A percentile compares a stretch with the other conserved stretches of the same genome.
phyloP scores from a whole-genome alignment of 148 eudicot species.

The Cornus controversa region DNA sequence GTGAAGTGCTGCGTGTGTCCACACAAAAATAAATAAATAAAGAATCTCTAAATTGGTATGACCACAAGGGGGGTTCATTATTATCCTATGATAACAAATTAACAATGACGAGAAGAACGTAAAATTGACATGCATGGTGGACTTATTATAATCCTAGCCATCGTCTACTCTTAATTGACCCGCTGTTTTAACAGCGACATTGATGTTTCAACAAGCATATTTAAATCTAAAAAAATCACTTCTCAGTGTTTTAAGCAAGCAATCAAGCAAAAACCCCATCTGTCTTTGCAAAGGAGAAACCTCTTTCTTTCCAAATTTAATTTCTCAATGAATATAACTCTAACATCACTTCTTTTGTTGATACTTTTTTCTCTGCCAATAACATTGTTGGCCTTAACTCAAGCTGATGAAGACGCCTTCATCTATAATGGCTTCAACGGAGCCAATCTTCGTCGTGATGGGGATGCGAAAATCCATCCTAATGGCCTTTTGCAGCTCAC shows the following conservation, averaged over 20 bases:
- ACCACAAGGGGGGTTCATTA: too few relatives aligned
- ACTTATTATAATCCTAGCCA: too few relatives aligned
- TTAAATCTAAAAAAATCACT: too few relatives aligned
- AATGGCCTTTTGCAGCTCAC: neutral
- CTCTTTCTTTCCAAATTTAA: neutral
- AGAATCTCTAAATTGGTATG: too few relatives aligned
- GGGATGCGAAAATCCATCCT: neutral
- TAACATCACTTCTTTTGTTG: too few relatives aligned
- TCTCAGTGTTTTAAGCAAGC: neutral
- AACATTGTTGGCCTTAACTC: neutral
- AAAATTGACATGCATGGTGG: too few relatives aligned
- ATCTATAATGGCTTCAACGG: conserved; percentile 5
- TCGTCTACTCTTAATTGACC: too few relatives aligned
- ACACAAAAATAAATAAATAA: too few relatives aligned
- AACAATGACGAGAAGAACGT: too few relatives aligned
- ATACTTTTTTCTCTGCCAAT: neutral
- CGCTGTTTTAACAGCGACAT: neutral
- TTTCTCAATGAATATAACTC: neutral
- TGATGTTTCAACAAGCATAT: neutral
- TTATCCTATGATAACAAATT: too few relatives aligned
- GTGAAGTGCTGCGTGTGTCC: too few relatives aligned
- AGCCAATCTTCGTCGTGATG: neutral
- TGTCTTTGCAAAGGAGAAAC: neutral
- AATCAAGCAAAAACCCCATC: neutral
- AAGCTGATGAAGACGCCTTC: conserved; percentile 16